Evolutionary conservation across 768 basidiomycete species (phyloP), one percentile per base, ranked within the genome.

Genomic region (Suillus placidus): DNA sequence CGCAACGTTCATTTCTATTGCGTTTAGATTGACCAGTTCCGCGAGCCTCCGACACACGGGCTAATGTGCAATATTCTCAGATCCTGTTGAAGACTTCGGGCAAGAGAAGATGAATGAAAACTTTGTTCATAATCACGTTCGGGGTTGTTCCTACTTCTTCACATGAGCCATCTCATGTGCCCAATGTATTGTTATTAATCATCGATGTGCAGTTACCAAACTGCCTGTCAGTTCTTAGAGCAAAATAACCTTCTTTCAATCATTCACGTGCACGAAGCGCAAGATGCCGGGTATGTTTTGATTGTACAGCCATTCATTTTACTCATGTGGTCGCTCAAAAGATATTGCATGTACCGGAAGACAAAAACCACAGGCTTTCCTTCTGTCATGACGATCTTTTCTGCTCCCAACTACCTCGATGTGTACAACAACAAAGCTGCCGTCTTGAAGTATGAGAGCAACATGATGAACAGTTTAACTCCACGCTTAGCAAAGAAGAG

Each of bases 381-480:
- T 26, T 26, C 26, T 26, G 26, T 26, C 26, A 26, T 26, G 26
- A 26, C 26, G 26, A 26, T 26, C 26, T 26, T 26, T 26, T 26
- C 26, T 26, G 26, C 26, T 26, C 26, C 26, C 26, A 26, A 26
- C 26, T 26, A 26, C 26, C 26, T 26, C 2, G 26, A 26, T 2
- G 2, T 26, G 26, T 26, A 26, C 26, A 26, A 26, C 26, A 26
- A 26, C 26, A 26, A 26, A 26, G 26, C 26, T 26, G 26, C 26
- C 26, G 2, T 26, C 26, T 26, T 26, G 26, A 26, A 26, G 26
- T 26, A 26, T 26, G 26, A 26, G 26, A 26, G 93, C 76, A 99
- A 99, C 73, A 95, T 97, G 62, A 93, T 97, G 89, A 98, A 51
- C 97, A 99, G 75, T 99, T 97, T 82, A 97, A 98, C 79, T 95